These are phyloP conservation scores for Salix dunnii DNA, from an alignment of 345 rosid genomes.

Conservation along the genomic window DNA sequence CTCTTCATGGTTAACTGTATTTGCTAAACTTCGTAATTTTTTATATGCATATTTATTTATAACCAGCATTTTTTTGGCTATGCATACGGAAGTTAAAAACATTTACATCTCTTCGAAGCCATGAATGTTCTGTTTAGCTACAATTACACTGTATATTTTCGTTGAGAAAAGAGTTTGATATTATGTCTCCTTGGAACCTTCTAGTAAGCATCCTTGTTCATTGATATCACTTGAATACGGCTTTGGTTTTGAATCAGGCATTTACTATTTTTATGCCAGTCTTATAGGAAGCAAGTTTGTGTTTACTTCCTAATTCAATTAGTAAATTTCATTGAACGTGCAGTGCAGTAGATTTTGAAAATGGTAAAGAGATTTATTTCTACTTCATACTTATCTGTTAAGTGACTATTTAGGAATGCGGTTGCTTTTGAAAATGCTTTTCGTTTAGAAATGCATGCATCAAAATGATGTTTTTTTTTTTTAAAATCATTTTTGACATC, in stretches of 20 bases:
- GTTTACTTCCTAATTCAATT: not conserved
- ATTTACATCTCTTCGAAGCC: not conserved
- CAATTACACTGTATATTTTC: not conserved
- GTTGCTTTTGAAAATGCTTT: too few relatives aligned
- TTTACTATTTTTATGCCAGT: not conserved
- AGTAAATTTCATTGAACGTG: not conserved
- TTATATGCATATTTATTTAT: not conserved
- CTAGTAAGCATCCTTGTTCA: not conserved
- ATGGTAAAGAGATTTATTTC: slow-evolving; percentile 3
- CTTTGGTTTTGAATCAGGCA: not conserved
- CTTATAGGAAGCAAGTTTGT: not conserved
- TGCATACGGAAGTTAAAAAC: not conserved
- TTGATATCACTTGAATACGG: not conserved
- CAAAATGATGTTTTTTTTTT: too few relatives aligned
- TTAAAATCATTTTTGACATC: too few relatives aligned
- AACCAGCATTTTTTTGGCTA: not conserved
- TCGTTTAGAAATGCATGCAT: too few relatives aligned
- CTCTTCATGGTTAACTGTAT: slow-evolving; percentile 4
- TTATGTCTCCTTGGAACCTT: not conserved
- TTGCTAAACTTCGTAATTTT: not conserved
- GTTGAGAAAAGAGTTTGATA: not conserved
- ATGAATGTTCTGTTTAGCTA: not conserved
- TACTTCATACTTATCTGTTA: not conserved
- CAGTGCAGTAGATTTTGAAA: not conserved
- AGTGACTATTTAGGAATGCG: too few relatives aligned